Evolutionary conservation across 2,329 filamentous ascomycete species (phyloP).

Genomic region (Phialophora verrucosa): DNA sequence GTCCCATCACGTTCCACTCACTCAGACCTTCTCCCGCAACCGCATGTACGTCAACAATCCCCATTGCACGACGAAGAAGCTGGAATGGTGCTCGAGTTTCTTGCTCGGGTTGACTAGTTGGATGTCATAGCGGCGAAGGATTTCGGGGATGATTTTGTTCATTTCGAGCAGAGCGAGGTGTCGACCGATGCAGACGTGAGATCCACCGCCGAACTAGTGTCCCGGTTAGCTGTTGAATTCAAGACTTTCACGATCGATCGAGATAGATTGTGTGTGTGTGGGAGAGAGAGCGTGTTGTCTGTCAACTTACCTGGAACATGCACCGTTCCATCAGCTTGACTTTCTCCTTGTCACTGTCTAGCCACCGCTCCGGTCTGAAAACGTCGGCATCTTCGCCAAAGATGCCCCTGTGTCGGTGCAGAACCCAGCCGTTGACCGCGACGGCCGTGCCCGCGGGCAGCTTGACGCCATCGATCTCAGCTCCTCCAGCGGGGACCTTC

Average conservation of each 20-base stretch:
- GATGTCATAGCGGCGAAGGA: conserved; percentile 62
- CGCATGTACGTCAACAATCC: conserved; percentile 61
- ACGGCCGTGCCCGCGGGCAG: conserved; percentile 33
- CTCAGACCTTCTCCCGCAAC: conserved; percentile 39
- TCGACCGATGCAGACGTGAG: conserved; percentile 61
- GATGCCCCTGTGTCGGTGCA: conserved; percentile 50
- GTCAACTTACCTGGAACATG: conserved; percentile 59
- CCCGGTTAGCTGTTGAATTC: neutral
- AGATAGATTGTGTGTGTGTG: no score
- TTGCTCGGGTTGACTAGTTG: conserved; percentile 58
- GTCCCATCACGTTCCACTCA: neutral
- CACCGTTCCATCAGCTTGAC: conserved; percentile 60
- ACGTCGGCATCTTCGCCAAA: conserved; percentile 49
- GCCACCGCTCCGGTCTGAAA: conserved; percentile 55
- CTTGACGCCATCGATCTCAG: conserved; percentile 34
- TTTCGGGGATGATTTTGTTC: conserved; percentile 63
- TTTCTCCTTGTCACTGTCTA: conserved; percentile 40
- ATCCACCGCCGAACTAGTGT: conserved; percentile 58
- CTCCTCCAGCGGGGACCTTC: conserved; percentile 37
- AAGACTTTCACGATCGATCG: neutral
- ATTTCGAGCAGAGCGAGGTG: conserved; percentile 63
- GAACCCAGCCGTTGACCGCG: conserved; percentile 46
- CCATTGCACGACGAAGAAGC: conserved; percentile 66
- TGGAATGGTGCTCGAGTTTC: conserved; percentile 60
- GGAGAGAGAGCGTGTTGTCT: no score